phyloP scores from a whole-genome alignment of 2,329 filamentous ascomycete species.

The Arthroderma sp. region DNA sequence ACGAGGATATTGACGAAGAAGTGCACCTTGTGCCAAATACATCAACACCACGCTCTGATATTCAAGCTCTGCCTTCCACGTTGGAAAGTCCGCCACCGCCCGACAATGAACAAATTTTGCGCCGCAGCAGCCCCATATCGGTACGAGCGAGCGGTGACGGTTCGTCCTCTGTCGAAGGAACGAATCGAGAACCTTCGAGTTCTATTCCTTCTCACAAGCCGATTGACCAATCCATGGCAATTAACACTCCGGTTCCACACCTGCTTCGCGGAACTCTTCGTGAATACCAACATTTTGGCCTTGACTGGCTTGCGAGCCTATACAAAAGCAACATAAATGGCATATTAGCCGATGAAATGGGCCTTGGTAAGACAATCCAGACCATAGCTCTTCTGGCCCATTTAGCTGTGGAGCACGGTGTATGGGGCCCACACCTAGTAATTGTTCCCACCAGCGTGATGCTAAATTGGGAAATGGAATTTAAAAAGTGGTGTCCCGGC shows the following conservation, averaged over 20 bases:
- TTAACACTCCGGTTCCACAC: slow-evolving; percentile 62
- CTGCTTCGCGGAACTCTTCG: slow-evolving; percentile 77
- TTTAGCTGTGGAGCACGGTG: slow-evolving; percentile 73
- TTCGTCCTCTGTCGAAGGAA: neutral
- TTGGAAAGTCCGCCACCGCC: no score
- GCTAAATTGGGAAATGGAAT: slow-evolving; percentile 99
- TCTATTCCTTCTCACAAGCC: neutral
- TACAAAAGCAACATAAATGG: slow-evolving; percentile 91
- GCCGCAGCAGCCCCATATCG: no score
- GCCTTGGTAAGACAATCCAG: slow-evolving; percentile 94
- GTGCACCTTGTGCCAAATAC: slow-evolving; percentile 21
- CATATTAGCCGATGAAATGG: slow-evolving; percentile 97
- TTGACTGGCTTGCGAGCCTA: slow-evolving; percentile 90
- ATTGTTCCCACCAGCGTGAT: slow-evolving; percentile 97
- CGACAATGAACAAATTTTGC: no score
- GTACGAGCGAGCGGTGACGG: no score
- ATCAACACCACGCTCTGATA: neutral
- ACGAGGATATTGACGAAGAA: slow-evolving; percentile 22
- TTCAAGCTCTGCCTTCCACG: no score
- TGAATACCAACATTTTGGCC: slow-evolving; percentile 92
- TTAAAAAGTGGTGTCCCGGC: slow-evolving; percentile 94
- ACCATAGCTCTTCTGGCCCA: slow-evolving; percentile 91
- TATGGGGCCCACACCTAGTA: slow-evolving; percentile 93
- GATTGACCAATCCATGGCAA: neutral
- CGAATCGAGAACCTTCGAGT: neutral